Evolutionary conservation across 176 grass and related monocot species (phyloP).

Genomic region (Avena eriantha): DNA sequence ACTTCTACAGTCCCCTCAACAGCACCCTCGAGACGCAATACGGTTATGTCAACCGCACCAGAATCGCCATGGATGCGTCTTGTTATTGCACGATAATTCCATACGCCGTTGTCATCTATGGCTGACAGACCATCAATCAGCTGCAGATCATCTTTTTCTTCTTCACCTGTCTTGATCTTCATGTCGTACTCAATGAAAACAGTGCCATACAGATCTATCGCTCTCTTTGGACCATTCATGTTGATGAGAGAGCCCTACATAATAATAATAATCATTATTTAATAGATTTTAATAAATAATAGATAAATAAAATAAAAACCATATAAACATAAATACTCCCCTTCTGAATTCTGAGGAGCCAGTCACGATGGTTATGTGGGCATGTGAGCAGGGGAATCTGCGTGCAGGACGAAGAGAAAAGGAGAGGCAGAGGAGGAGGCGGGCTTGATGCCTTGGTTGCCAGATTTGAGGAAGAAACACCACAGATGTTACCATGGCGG

Average conservation of each 20-base stretch:
- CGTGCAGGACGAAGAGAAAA: too few relatives aligned
- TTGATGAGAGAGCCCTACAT: too few relatives aligned
- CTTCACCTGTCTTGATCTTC: neutral
- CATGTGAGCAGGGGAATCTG: too few relatives aligned
- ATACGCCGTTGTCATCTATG: neutral
- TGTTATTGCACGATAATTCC: neutral
- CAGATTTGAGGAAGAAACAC: too few relatives aligned
- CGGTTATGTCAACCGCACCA: neutral
- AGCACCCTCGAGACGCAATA: neutral
- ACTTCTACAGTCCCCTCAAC: neutral
- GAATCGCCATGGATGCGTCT: neutral
- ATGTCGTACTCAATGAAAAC: neutral
- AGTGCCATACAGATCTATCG: neutral
- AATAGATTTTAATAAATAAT: neutral
- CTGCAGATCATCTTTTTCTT: conserved; percentile 31
- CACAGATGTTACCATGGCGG: too few relatives aligned
- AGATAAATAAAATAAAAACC: neutral
- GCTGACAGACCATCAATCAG: conserved; percentile 28
- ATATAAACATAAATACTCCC: neutral
- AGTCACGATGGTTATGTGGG: too few relatives aligned
- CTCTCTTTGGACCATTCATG: neutral
- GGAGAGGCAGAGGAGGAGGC: too few relatives aligned
- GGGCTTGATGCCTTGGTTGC: too few relatives aligned
- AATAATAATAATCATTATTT: neutral
- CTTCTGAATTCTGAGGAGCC: too few relatives aligned